Percentiles rank a stretch among this genome's conserved stretches.
phyloP scores from a whole-genome alignment of 352 stramenopile species.

The Phytophthora cactorum region DNA sequence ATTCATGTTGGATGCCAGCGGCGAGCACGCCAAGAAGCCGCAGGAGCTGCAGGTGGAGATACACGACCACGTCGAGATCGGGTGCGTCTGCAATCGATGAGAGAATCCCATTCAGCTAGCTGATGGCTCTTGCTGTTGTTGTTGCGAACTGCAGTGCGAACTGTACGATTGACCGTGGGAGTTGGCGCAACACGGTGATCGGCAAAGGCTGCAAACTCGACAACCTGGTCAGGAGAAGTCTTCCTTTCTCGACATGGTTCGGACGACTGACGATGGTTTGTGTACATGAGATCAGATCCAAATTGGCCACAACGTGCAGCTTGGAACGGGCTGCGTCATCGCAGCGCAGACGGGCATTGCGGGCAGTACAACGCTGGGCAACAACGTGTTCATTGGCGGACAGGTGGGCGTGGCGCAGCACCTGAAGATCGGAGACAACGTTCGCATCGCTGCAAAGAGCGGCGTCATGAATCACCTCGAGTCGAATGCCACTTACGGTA shows the following conservation, averaged over 20 bases:
- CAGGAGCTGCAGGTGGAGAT: constrained; percentile 82
- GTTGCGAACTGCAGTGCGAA: constrained; percentile 56
- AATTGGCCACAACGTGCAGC: constrained; percentile 87
- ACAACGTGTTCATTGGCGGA: constrained; percentile 79
- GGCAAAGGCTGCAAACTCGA: constrained; percentile 81
- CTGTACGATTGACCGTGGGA: constrained; percentile 82
- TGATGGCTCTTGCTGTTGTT: background rate
- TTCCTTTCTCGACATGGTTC: background rate
- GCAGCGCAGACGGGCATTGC: constrained; percentile 85
- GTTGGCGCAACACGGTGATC: constrained; percentile 85
- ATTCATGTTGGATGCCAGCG: constrained; percentile 64
- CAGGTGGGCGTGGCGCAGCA: constrained; percentile 89
- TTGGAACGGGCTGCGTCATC: constrained; percentile 75
- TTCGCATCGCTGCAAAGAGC: constrained; percentile 87
- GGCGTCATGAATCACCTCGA: constrained; percentile 81
- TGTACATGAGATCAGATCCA: constrained; percentile 59
- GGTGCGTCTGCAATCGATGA: constrained; percentile 30
- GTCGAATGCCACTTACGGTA: constrained; percentile 66
- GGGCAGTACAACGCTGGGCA: constrained; percentile 78
- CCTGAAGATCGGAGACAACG: constrained; percentile 77
- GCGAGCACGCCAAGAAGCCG: constrained; percentile 81
- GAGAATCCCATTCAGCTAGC: background rate
- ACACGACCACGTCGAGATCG: constrained; percentile 86
- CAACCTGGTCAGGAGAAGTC: constrained; percentile 59
- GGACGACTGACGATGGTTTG: constrained; percentile 5